phyloP scores from a whole-genome alignment of 164 flowering plant genomes.

The Piper betle region DNA sequence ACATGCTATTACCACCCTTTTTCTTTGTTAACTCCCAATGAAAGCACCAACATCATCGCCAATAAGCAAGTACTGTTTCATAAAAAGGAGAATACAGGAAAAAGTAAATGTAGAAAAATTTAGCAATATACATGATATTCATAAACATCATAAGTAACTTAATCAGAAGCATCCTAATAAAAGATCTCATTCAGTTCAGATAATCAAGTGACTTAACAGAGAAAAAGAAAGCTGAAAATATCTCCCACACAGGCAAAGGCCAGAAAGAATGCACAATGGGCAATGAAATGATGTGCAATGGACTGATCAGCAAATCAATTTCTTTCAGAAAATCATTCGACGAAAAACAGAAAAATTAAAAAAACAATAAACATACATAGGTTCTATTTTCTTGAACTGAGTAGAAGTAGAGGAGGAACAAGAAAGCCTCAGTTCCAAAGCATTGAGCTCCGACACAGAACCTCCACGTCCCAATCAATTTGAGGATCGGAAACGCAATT shows the following conservation, averaged over 20 bases:
- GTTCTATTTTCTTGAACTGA: not conserved
- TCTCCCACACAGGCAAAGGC: too few relatives aligned
- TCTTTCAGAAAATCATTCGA: not conserved
- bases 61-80: not conserved
- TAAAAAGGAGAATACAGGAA: not conserved
- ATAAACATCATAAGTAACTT: too few relatives aligned
- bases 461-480: not conserved
- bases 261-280: too few relatives aligned
- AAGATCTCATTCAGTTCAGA: too few relatives aligned
- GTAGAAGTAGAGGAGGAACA: not conserved
- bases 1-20: not conserved
- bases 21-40: not conserved
- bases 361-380: not conserved
- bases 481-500: not conserved
- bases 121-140: not conserved
- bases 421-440: conserved; percentile 1
- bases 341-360: not conserved
- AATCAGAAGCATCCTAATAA: too few relatives aligned
- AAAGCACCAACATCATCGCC: not conserved
- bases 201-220: too few relatives aligned
- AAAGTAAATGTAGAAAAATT: not conserved
- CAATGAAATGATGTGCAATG: too few relatives aligned
- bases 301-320: too few relatives aligned
- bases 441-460: conserved; percentile 3
- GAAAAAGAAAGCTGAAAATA: too few relatives aligned